These are phyloP conservation scores for Suillus discolor DNA, from an alignment of 768 basidiomycete genomes.

Conservation along the genomic window DNA sequence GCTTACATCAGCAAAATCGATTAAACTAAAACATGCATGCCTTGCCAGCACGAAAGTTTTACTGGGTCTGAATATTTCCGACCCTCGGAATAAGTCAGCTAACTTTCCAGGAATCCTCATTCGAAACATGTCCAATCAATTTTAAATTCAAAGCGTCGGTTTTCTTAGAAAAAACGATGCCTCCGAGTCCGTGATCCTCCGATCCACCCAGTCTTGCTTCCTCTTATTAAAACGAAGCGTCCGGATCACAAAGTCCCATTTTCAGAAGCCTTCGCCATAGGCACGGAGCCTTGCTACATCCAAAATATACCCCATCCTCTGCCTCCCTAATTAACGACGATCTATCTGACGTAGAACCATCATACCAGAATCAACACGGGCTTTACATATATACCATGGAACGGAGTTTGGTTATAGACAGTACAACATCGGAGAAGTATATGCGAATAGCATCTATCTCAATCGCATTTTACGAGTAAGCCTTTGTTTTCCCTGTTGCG, in stretches of 20 bases:
- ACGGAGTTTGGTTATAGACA: neutral
- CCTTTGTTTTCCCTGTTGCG: neutral
- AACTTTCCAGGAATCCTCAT: neutral
- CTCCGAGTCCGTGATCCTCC: neutral
- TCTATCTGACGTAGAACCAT: neutral
- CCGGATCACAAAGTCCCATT: neutral
- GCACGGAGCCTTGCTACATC: neutral
- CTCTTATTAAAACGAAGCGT: neutral
- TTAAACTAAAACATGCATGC: neutral
- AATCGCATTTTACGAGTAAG: constrained; percentile 43
- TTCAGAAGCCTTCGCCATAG: neutral
- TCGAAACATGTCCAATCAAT: neutral
- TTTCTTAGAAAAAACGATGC: neutral
- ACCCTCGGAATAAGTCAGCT: neutral
- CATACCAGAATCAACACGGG: neutral
- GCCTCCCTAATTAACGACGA: neutral
- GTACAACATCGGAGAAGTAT: constrained; percentile 27
- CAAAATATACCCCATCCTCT: neutral
- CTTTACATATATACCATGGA: neutral
- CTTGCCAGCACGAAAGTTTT: neutral
- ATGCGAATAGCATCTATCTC: constrained; percentile 38
- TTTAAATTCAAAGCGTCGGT: neutral
- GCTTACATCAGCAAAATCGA: neutral
- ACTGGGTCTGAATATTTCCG: neutral
- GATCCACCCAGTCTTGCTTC: neutral